Conservation (phyloP, 2,329 filamentous ascomycete species). For the Dryadomyces quercivorus region DNA sequence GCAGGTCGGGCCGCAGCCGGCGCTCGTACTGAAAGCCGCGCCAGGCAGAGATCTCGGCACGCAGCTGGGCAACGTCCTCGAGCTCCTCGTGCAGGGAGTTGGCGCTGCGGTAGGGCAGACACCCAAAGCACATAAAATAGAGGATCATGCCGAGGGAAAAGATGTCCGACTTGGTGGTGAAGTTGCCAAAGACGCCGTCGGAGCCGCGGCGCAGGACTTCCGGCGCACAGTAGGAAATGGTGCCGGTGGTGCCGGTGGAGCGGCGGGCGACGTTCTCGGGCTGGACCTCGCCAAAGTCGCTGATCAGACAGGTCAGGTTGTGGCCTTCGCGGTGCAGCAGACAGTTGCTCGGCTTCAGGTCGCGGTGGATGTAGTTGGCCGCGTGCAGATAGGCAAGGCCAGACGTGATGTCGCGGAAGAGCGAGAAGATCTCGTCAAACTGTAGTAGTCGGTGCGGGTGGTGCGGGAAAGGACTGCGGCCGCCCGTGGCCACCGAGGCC, state of each 20-base stretch:
- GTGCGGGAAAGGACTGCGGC: not conserved
- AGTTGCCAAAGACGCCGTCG: conserved; percentile 71
- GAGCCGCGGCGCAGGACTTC: conserved; percentile 68
- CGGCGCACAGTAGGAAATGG: conserved; percentile 93
- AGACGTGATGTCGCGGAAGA: conserved; percentile 91
- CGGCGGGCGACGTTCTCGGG: conserved; percentile 68
- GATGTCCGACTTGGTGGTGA: conserved; percentile 95
- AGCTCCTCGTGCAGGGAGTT: conserved; percentile 82
- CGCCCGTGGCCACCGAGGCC: not conserved
- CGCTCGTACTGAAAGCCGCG: conserved; percentile 71
- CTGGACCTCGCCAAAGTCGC: conserved; percentile 96
- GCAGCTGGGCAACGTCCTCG: conserved; percentile 76
- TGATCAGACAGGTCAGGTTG: conserved; percentile 72
- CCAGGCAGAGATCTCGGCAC: conserved; percentile 80
- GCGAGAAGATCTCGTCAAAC: conserved; percentile 91
- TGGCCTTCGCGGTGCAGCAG: conserved; percentile 66
- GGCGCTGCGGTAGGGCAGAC: conserved; percentile 72
- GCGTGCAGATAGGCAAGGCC: conserved; percentile 81
- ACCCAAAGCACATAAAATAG: conserved; percentile 93
- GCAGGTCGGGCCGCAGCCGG: conserved; percentile 66
- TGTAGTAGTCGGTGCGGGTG: conserved; percentile 31
- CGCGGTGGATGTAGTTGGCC: conserved; percentile 89
- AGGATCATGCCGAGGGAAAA: conserved; percentile 98
- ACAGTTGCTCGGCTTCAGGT: conserved; percentile 94
- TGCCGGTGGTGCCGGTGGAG: conserved; percentile 87